phyloP scores from a whole-genome alignment of 2,329 filamentous ascomycete species.

The Colletotrichum truncatum region DNA sequence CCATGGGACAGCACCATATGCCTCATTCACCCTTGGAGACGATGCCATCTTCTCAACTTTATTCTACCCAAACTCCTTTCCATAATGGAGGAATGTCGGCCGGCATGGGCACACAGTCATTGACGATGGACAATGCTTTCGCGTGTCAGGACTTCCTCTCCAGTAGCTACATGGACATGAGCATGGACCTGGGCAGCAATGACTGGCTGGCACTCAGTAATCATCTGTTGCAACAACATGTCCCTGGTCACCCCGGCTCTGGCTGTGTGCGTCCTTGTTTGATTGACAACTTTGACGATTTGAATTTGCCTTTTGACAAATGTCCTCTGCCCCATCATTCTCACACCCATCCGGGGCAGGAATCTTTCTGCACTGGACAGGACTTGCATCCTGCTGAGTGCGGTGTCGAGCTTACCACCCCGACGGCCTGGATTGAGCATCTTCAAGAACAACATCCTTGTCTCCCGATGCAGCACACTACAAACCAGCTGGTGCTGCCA shows the following conservation, averaged over 20 bases:
- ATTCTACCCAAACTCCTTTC: background rate
- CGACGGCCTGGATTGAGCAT: constrained; percentile 3
- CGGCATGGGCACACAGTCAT: background rate
- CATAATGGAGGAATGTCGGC: background rate
- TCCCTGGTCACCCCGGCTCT: background rate
- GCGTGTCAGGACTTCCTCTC: background rate
- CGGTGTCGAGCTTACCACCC: background rate
- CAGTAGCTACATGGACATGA: background rate
- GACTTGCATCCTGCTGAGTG: background rate
- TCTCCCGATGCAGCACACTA: background rate
- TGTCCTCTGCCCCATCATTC: constrained; percentile 33
- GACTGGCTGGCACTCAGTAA: constrained; percentile 23
- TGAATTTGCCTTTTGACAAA: constrained; percentile 24
- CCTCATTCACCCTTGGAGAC: background rate
- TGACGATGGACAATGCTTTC: background rate
- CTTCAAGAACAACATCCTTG: constrained; percentile 1
- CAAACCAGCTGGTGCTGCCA: background rate
- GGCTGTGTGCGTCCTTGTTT: constrained; percentile 32
- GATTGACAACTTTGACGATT: constrained; percentile 20
- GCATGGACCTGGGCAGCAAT: background rate
- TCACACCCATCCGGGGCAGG: constrained; percentile 23
- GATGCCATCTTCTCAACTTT: background rate
- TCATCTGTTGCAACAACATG: constrained; percentile 42
- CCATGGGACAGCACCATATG: background rate
- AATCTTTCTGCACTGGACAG: background rate